phyloP scores from a whole-genome alignment of 495 filamentous ascomycete species.

The Stereocaulon alpinum region DNA sequence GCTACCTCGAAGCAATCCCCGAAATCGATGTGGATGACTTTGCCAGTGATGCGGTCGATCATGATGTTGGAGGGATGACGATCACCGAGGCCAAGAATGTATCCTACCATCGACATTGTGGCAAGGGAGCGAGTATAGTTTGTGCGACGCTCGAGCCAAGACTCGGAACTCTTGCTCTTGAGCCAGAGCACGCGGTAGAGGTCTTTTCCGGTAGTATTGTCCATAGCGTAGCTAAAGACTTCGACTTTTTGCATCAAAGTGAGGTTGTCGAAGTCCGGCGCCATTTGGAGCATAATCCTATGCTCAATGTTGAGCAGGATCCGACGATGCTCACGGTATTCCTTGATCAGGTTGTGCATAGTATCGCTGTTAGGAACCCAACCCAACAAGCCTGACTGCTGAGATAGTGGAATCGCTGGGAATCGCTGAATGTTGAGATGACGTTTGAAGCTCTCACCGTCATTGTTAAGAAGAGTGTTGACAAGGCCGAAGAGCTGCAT shows the following conservation, averaged over 20 bases:
- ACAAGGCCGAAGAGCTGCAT: slow-evolving; percentile 98
- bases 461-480: slow-evolving; percentile 85
- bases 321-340: slow-evolving; percentile 92
- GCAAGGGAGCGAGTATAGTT: slow-evolving; percentile 96
- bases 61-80: slow-evolving; percentile 95
- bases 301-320: slow-evolving; percentile 99
- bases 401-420: slow-evolving; percentile 88
- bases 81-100: slow-evolving; percentile 93
- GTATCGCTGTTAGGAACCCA: slow-evolving; percentile 99
- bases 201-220: slow-evolving; percentile 98
- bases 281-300: slow-evolving; percentile 99
- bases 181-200: slow-evolving; percentile 96
- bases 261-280: slow-evolving; percentile 94
- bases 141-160: slow-evolving; percentile 91
- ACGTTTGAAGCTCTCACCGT: slow-evolving; percentile 91
- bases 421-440: slow-evolving; percentile 93
- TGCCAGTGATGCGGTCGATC: slow-evolving; percentile 89
- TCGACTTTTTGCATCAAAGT: slow-evolving; percentile 99
- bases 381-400: slow-evolving; percentile 85
- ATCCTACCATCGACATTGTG: slow-evolving; percentile 99
- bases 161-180: slow-evolving; percentile 95
- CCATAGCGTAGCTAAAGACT: slow-evolving; percentile 95
- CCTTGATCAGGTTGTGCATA: slow-evolving; percentile 86
- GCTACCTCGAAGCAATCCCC: slow-evolving; percentile 99
- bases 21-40: slow-evolving; percentile 96